Evolutionary conservation across 148 eudicot genomes (phyloP).

Genomic region (Nepenthes gracilis): DNA sequence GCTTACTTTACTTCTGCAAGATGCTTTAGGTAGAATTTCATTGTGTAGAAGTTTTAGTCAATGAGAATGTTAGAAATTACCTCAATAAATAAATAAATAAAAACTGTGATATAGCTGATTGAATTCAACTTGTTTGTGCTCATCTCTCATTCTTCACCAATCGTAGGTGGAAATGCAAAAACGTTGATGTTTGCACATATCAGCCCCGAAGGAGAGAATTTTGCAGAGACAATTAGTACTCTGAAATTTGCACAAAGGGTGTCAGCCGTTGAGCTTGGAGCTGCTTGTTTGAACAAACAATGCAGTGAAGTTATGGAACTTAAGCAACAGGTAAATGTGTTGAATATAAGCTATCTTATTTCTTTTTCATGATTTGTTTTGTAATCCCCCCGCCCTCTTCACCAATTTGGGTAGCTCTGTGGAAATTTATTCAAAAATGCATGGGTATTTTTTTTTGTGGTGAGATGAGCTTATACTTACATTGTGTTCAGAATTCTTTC

Average conservation of each 20-base stretch:
- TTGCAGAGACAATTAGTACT: conserved; percentile 61
- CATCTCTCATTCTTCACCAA: not conserved
- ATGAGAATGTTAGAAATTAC: no score
- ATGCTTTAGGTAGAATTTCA: conserved; percentile 49
- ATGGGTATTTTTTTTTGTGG: no score
- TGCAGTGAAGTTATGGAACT: conserved; percentile 61
- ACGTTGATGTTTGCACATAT: conserved; percentile 87
- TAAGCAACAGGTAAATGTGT: conserved; percentile 47
- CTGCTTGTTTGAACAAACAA: conserved; percentile 56
- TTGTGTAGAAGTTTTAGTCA: no score
- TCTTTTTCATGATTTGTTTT: no score
- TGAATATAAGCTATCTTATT: no score
- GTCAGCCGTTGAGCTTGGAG: conserved; percentile 80
- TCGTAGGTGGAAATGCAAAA: conserved; percentile 70
- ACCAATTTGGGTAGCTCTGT: no score
- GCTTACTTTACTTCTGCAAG: conserved; percentile 72
- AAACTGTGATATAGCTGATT: no score
- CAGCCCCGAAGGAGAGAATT: conserved; percentile 68
- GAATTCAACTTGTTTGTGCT: not conserved
- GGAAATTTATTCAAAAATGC: no score
- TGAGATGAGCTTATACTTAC: no score
- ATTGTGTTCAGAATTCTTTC: no score
- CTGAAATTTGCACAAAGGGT: conserved; percentile 78
- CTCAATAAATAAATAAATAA: no score
- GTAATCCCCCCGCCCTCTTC: no score